Base-by-base conservation (phyloP, 768 basidiomycete genomes). In the Suillus sp. region DNA sequence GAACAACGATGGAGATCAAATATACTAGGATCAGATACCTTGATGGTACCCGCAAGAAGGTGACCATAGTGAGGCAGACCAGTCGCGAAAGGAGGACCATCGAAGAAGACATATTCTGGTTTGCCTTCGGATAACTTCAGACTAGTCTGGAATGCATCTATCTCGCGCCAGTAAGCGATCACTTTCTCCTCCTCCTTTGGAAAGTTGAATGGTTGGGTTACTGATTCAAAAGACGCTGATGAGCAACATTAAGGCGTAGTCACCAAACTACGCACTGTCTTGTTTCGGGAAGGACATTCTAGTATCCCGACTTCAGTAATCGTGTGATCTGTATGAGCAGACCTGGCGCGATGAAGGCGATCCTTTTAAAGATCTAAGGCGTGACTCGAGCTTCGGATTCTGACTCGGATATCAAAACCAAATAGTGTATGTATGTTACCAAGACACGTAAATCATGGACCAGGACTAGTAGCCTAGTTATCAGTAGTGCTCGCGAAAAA, bases 41-140 rank as follows among this genome's bases (percentile, higher is more conserved):
- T 96, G 83, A 96, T 91, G 9, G 93, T 96, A 34, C 95, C 95
- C 38, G 94, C 92, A 45, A 97, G 84, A 55, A 97, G 78, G 79
- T 96, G 95, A 9, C 96, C 96, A 70, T 98, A 98, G 74, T 98
- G 96, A 8, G 96, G 96, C 69, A 96, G 80, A 50, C 97, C 97
- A 2, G 96, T 99, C 0, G 96, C 96, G 71, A 98, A 99, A 0
- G 96, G 96, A 2, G 95, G 95, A 4, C 96, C 96, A 75, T 98
- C 97, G 78, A 95, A 99, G 81, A 99, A 99, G 27, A 95, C 87
- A 75, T 83, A 99, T 71, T 92, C 88, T 20, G 95, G 95, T 43
- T 89, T 84, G 3, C 95, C 95, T 72, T 96, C 90, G 0, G 93
- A 94, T 53, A 96, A 87, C 79, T 94, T 95, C 69, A 98, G 77